Conservation (phyloP, 2,329 filamentous ascomycete genomes). For the Penicillium sp. region DNA sequence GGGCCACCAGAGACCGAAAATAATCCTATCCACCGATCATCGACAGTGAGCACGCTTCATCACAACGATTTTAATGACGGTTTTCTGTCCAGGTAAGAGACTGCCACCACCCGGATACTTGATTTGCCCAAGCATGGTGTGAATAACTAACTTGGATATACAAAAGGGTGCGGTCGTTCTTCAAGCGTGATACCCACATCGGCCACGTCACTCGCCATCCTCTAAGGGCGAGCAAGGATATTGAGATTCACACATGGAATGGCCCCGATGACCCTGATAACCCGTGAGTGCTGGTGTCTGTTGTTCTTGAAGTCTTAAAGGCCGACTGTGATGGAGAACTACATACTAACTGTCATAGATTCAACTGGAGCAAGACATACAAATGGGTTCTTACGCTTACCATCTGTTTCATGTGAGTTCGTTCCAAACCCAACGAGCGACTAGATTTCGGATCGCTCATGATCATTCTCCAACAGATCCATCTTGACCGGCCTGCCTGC, state of each 20-base stretch:
- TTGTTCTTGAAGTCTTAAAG: no score
- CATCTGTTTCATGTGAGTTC: conserved; percentile 43
- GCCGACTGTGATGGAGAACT: not conserved
- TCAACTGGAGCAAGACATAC: conserved; percentile 43
- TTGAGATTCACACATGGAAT: conserved; percentile 35
- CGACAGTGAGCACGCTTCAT: conserved; percentile 22
- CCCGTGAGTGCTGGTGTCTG: conserved; percentile 19
- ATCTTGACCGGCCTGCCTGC: conserved; percentile 46
- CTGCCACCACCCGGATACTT: not conserved
- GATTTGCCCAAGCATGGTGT: not conserved
- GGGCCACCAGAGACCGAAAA: not conserved
- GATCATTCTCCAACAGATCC: conserved; percentile 25
- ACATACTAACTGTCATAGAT: not conserved
- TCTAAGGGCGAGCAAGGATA: conserved; percentile 20
- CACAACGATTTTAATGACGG: conserved; percentile 29
- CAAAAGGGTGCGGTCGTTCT: conserved; percentile 26
- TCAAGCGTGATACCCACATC: conserved; percentile 27
- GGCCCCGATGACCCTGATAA: conserved; percentile 34
- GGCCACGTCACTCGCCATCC: conserved; percentile 26
- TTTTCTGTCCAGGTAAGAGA: conserved; percentile 22
- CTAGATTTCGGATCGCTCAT: not conserved
- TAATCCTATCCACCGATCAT: conserved; percentile 12
- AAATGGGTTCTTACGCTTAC: conserved; percentile 48
- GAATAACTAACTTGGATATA: not conserved
- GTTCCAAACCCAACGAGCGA: no score